Base-by-base conservation (phyloP, 306 rosid species). In the Castanopsis chinensis region DNA sequence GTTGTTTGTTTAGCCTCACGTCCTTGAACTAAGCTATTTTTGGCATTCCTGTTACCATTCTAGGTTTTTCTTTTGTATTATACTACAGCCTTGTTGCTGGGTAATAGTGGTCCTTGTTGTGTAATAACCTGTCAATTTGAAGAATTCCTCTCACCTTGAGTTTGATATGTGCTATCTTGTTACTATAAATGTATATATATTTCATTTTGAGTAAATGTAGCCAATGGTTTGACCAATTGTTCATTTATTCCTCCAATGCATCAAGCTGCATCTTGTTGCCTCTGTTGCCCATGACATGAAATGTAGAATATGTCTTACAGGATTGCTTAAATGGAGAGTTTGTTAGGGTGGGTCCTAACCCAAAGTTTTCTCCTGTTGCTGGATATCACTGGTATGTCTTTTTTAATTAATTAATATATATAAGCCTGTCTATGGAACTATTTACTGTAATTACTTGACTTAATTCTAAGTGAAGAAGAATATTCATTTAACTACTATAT, bases 341-440 rank as follows among this genome's bases (percentile, higher is more conserved):
- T 90, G 99, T 92, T 43, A 85, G 98, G 82, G 99, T 95, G 65
- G 99, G 99, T 70, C 97, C 99, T 30, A 95, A 95, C 84, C 90
- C 96, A 0, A 92, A 86, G 82, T 93, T 95, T 84, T 14, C 91
- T 64, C 96, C 98, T 0, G 98, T 91, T 52, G 98, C 99, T 82
- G 97, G 94, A 78, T 93, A 91, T 80, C 98, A 95, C 85, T 95
- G 97, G 99, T 91, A 85, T 43, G 30, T 72, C 30, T 14, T 30
- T 72, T 28, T 30, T 17, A 37, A 37, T 35, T 35, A 35, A 35
- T 35, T 0, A 0, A 32, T 32, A 4, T 4, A 37, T 37, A 37
- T 37, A 45, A 45, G 4, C 13, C 25, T 14, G 21, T n/a, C 35
- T 20, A 12, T 68, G 60, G 70, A 79, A 69, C 33, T 12, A 15